Evolutionary conservation across 1,139 yeast genomes (phyloP), one percentile per base, ranked within the genome.

Genomic region (Candida neerlandica): DNA sequence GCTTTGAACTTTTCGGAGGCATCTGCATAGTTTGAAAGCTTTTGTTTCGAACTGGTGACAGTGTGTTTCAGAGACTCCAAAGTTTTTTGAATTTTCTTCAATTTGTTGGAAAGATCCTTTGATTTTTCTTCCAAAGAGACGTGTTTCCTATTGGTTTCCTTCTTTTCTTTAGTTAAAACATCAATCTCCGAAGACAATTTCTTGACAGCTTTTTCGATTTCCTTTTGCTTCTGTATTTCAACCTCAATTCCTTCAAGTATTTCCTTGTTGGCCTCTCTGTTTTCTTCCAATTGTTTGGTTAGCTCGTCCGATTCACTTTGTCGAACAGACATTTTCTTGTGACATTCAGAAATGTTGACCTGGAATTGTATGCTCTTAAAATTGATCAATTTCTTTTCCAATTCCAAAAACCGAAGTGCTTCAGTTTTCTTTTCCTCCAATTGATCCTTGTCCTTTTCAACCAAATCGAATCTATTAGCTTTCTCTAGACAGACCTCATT

Each of bases 401-500:
- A 73, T 47, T 73, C 76, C 54, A 94, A 70, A 60, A 81, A 89
- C 35, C 76, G 73, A 33, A 92, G 68, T 0, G 96, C 96, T 45
- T 81, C 85, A 30, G 80, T 80, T 59, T 91, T 88, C 51, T 81
- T 82, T 2, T 75, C 78, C 60, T 91, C 96, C 48, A 94, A 68
- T 44, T 81, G 78, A 16, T 77, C 76, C 54, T 88, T 84, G 56
- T 92, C 97, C 55, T 83, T 83, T 55, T 85, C 89, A 3, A 91
- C 96, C 57, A 90, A 77, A 51, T 83, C 86, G 59, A 89, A 85
- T 54, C 97, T 79, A 51, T 80, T 82, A 53, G 89, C 90, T 62
- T 91, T 92, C 60, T 90, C 96, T 34, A 82, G 71, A 62, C 96
- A 91, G 7, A 83, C 75, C 41, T 88, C 96, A 60, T 91, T 91